Evolutionary conservation across 768 basidiomycete genomes (phyloP), one percentile per base, ranked within the genome.

Genomic region (Dioszegia crocea): DNA sequence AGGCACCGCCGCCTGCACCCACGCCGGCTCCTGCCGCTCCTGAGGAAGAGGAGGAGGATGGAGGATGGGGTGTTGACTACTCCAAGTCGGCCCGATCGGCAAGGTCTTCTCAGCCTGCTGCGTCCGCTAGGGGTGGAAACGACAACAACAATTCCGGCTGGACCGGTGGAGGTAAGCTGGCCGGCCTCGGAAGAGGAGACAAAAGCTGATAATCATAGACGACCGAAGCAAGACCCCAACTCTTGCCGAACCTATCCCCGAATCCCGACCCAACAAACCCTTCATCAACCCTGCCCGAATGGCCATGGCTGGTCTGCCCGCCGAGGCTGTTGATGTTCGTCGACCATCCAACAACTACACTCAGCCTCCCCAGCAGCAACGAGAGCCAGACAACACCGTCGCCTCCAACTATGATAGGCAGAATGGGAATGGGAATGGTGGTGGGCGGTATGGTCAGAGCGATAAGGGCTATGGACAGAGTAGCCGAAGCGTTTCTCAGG

Each of bases 231-330:
- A 53, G 51, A 53, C 51, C 4, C 51, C 51, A 14, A 40, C 38
- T 3, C 36, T 29, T 12, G 26, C 27, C 26, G 47, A 48, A 23
- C 29, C 47, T 12, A n/a, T 38, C 26, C 38, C 51, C 4, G 21
- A 16, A 16, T 19, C 39, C 17, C 4, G n/a, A 14, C 38, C 51
- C 24, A 53, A n/a, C n/a, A n/a, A 40, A 38, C 38, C 51, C 24
- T 53, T 53, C 51, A 53, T 53, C 36, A n/a, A 53, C 36, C 51
- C 51, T 26, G 19, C 51, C 3, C 17, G 51, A 23, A n/a, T 38
- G 51, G 33, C 31, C 11, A 21, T 17, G 14, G 11, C 36, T 31
- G 49, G 49, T 39, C n/a, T 53, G n/a, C 38, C 51, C 14, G 51
- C 51, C 10, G 38, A 53, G 11, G 27, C 30, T 17, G 21, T n/a